A percentile compares a stretch with the other conserved stretches of the same genome.
Evolutionary conservation across 2,329 filamentous ascomycete genomes (phyloP).

Genomic region (Ilyonectria sp.): DNA sequence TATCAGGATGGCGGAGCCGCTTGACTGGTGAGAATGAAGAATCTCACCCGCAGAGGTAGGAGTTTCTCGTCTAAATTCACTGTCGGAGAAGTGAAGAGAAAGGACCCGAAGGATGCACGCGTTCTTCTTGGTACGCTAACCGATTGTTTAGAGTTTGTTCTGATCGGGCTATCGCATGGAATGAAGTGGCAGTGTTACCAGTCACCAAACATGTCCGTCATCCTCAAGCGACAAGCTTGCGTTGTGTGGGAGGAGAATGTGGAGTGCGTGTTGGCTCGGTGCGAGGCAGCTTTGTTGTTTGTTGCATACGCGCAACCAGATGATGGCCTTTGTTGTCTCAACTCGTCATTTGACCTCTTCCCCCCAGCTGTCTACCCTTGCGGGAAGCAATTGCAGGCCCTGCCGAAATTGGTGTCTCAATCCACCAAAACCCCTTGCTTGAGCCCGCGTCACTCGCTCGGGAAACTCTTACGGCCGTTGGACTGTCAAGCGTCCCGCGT

Average conservation of each 20-base stretch:
- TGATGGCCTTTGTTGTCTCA: conserved; percentile 17
- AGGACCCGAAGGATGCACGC: conserved; percentile 3
- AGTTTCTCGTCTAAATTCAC: conserved; percentile 5
- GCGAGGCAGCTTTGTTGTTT: conserved; percentile 6
- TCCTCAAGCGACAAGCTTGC: not conserved
- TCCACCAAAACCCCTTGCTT: conserved; percentile 21
- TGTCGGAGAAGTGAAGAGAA: not conserved
- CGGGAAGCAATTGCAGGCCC: conserved; percentile 20
- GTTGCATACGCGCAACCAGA: conserved; percentile 14
- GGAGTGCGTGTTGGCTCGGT: conserved; percentile 9
- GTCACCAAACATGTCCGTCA: conserved; percentile 8
- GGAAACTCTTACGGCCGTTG: conserved; percentile 11
- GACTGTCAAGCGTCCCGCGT: conserved; percentile 12
- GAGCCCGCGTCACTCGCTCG: conserved; percentile 12
- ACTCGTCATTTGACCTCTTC: conserved; percentile 20
- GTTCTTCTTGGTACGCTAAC: conserved; percentile 32
- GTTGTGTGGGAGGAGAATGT: conserved; percentile 8
- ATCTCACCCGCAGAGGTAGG: conserved; percentile 19
- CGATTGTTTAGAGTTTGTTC: conserved; percentile 19
- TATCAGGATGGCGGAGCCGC: conserved; percentile 5
- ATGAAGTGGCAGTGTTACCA: conserved; percentile 25
- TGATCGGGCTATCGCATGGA: conserved; percentile 22
- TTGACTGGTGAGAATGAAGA: conserved; percentile 7
- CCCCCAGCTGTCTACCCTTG: conserved; percentile 4
- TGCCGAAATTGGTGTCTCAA: conserved; percentile 34